Evolutionary conservation across 1,284 basidiomycete genomes (phyloP), one percentile per base, ranked within the genome.

Genomic region (Pseudozyma sp.): DNA sequence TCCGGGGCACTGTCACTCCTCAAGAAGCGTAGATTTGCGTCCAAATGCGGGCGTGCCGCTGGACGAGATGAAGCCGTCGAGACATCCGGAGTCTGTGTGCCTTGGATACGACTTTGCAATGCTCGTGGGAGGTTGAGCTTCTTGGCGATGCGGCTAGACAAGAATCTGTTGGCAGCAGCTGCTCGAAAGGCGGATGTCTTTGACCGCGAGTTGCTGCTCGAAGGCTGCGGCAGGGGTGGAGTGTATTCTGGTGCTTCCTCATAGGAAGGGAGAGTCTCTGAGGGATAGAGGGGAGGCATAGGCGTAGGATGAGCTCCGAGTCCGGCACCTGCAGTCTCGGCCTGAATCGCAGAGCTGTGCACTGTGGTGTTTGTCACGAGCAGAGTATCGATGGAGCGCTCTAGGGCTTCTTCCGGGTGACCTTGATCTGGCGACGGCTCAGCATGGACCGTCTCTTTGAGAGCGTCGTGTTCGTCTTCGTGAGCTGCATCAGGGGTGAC

Each of bases 1-100:
- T 76, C 55, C 0, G 73, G 73, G 7, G 64, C 68, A 47, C 73
- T 76, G 44, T 68, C 73, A 49, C 73, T 76, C 16, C 73, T 45
- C 12, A 44, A 3, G 25, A 31, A 31, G 25, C 25, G 25, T 31
- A 31, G 25, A 31, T 6, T 31, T 31, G 25, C 25, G 25, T 31
- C 25, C 51, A n/a, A 68, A 71, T 13, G 50, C 64, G 7, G 38
- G 10, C 9, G 57, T 72, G 39, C 21, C 45, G 16, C 11, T 11
- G 14, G 19, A 5, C 13, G 49, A 42, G 6, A 38, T 18, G 3
- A 49, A 5, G 52, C n/a, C 8, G 51, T 49, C 16, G 34, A 50
- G 35, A 47, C 49, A 16, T 51, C 54, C 1, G 63, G 60, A 7
- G 67, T 70, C 52, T 70, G 67, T 2, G 59, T 63, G 25, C 60